phyloP scores from a whole-genome alignment of 2,329 filamentous ascomycete species.

The Cadophora luteo-olivacea region DNA sequence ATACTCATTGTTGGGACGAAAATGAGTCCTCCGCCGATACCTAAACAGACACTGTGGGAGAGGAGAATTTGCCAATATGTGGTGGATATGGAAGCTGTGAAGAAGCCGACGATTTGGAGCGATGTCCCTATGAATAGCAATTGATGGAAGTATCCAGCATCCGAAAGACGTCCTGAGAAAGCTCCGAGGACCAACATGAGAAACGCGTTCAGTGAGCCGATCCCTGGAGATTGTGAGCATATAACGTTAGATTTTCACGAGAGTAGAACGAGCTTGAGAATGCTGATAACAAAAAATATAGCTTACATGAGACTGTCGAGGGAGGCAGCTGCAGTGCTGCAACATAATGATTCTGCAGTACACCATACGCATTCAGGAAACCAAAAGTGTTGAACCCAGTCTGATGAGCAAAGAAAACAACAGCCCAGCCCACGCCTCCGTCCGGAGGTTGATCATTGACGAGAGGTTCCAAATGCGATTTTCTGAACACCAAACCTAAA shows the following conservation, averaged over 20 bases:
- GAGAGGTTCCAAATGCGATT: constrained; percentile 16
- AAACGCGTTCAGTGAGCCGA: constrained; percentile 51
- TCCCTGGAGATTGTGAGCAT: constrained; percentile 33
- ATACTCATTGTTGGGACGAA: constrained; percentile 61
- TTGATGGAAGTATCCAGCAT: constrained; percentile 41
- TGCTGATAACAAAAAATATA: neutral
- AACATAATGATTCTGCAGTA: constrained; percentile 49
- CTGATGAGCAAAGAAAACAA: constrained; percentile 42
- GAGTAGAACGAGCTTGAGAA: neutral
- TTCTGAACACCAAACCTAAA: constrained; percentile 2
- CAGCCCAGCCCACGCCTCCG: constrained; percentile 43
- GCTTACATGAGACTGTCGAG: constrained; percentile 48
- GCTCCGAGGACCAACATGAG: constrained; percentile 49
- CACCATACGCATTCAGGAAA: constrained; percentile 40
- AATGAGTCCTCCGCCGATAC: constrained; percentile 52
- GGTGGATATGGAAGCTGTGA: constrained; percentile 48
- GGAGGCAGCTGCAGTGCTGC: constrained; percentile 43
- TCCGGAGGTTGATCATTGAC: constrained; percentile 28
- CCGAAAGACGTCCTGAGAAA: constrained; percentile 27
- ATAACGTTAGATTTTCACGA: neutral
- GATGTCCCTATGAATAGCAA: constrained; percentile 36
- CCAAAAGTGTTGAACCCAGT: constrained; percentile 45
- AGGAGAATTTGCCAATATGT: constrained; percentile 54
- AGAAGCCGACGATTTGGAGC: constrained; percentile 51
- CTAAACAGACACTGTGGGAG: constrained; percentile 53